These are phyloP conservation scores for Solanum acaule DNA, from an alignment of 257 asterid species.

Conservation along the genomic window DNA sequence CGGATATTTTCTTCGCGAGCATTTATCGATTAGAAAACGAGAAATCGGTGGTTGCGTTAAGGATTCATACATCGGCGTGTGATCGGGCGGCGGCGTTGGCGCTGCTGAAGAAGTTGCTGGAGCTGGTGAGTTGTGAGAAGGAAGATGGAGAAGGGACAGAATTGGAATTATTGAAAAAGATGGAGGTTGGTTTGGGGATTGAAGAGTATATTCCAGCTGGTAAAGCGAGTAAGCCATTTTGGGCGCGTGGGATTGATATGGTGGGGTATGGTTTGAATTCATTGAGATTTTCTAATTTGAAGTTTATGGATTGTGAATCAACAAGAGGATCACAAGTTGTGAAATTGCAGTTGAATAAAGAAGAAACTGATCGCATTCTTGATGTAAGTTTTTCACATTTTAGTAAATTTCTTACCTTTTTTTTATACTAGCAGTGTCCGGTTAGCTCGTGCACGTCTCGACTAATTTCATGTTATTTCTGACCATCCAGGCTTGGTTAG, in stretches of 20 bases:
- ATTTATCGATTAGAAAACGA: slow-evolving; percentile 25
- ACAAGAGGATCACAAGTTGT: slow-evolving; percentile 53
- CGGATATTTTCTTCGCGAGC: slow-evolving; percentile 54
- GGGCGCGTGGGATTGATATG: slow-evolving; percentile 92
- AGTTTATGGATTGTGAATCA: slow-evolving; percentile 35
- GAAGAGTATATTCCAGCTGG: slow-evolving; percentile 71
- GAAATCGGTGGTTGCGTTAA: slow-evolving; percentile 39
- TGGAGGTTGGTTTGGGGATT: slow-evolving; percentile 40
- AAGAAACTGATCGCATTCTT: slow-evolving; percentile 43
- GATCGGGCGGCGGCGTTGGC: slow-evolving; percentile 65
- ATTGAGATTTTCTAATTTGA: slow-evolving; percentile 47
- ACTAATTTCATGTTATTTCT: too few relatives aligned
- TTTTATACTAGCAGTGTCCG: too few relatives aligned
- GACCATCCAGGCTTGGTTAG: too few relatives aligned
- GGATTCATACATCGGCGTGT: slow-evolving; percentile 77
- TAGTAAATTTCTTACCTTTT: too few relatives aligned
- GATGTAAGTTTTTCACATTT: slow-evolving; percentile 33
- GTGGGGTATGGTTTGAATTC: slow-evolving; percentile 74
- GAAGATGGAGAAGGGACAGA: slow-evolving; percentile 5
- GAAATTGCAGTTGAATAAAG: slow-evolving; percentile 41
- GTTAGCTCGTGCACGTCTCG: too few relatives aligned
- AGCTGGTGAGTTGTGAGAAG: slow-evolving; percentile 16
- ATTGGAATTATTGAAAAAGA: slow-evolving; percentile 8
- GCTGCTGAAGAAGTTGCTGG: slow-evolving; percentile 43
- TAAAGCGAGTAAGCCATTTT: slow-evolving; percentile 54